Evolutionary conservation across 1,284 basidiomycete species (phyloP), one percentile per base, ranked within the genome.

Genomic region (Gastroboletus turbinatus): DNA sequence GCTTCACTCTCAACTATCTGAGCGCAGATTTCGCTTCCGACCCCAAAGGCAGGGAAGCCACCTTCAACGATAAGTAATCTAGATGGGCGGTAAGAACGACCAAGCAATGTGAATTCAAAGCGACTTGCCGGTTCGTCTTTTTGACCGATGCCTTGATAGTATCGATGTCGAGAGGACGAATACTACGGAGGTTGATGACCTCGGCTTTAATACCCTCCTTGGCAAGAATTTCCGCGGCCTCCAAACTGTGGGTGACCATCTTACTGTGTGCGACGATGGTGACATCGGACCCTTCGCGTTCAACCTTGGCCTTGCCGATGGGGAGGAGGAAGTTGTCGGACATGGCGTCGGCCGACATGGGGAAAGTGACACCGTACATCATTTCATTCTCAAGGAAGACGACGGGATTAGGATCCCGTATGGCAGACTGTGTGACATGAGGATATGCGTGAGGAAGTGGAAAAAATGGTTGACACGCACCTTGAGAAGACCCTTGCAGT

Each of bases 301-400:
- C 96, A 57, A 99, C 81, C 80, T 99, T 98, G 73, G 90, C 90
- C 80, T 99, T 98, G 72, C 97, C 97, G 69, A 99, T 98, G 46
- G 96, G 96, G 58, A 99, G 79, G 46, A 92, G 73, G 81, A 96
- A 99, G 78, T 94, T 88, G 74, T 97, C 93, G 50, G 93, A 96
- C 83, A 98, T 88, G 64, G 92, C 94, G 73, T 97, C 96, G 63
- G 88, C 75, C 44, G 94, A 94, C 85, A 99, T 90, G 56, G 94
- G 94, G 89, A 99, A 99, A 21, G 88, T 85, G 62, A 95, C 85
- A 76, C 97, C 97, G 79, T 99, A 99, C 71, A 99, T 77, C 84
- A 99, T 94, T 78, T 99, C 97, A 77, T 99, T 99, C 74, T 99
- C 97, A 52, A 99, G 88, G 82, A 99, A 94, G 64, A 98, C 94